Evolutionary conservation across 2,329 filamentous ascomycete genomes (phyloP).

Genomic region (Colletotrichum simmondsii): DNA sequence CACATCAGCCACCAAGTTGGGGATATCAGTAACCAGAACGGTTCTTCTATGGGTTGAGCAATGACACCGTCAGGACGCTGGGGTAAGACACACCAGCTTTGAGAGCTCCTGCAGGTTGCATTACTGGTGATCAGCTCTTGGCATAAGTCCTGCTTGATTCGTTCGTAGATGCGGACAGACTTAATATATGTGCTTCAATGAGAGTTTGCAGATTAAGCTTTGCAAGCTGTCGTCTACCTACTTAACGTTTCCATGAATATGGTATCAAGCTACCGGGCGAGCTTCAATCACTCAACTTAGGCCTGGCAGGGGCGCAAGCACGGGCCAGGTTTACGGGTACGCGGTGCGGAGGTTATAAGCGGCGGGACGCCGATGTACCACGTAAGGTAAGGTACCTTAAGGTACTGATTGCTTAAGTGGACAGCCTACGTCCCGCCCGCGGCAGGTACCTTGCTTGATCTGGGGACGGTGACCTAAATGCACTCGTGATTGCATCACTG

Average conservation of each 20-base stretch:
- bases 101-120: background rate
- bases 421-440: conserved; percentile 4
- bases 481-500: conserved; percentile 25
- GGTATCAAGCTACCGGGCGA: background rate
- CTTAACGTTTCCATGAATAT: background rate
- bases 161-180: background rate
- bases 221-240: background rate
- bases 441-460: background rate
- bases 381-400: background rate
- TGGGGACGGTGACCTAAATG: conserved; percentile 31
- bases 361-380: conserved; percentile 15
- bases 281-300: background rate
- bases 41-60: background rate
- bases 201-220: background rate
- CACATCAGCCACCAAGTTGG: background rate
- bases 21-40: background rate
- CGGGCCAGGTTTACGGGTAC: conserved; percentile 2
- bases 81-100: background rate
- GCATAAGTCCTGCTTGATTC: background rate
- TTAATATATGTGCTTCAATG: background rate
- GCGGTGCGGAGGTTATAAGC: conserved; percentile 12
- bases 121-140: no score
- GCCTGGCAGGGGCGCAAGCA: background rate
- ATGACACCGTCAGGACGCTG: background rate
- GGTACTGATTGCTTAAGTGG: conserved; percentile 28